These are phyloP conservation scores for Candida sojae DNA, from an alignment of 1,139 yeast species.

Conservation along the genomic window DNA sequence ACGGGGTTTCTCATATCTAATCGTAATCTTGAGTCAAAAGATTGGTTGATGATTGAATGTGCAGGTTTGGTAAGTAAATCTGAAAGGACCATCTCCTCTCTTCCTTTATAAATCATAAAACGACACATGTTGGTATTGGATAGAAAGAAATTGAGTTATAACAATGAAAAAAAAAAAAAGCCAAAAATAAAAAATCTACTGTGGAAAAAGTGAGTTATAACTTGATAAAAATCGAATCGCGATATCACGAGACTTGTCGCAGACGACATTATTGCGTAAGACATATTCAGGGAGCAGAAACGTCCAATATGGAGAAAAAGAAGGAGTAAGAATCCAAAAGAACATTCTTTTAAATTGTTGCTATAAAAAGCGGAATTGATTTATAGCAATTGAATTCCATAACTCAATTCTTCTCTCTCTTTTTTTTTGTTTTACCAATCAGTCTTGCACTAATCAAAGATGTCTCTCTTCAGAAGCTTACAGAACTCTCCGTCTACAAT, in stretches of 20 bases:
- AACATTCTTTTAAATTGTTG: background rate
- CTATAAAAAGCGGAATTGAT: background rate
- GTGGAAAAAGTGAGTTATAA: background rate
- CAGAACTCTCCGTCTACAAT: conserved; percentile 48
- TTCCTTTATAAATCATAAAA: conserved; percentile 52
- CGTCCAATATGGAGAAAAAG: background rate
- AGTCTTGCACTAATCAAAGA: background rate
- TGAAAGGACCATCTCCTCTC: conserved; percentile 80
- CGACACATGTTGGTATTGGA: conserved; percentile 38
- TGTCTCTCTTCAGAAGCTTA: conserved; percentile 39
- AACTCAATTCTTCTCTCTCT: too few relatives aligned
- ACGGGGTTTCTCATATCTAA: conserved; percentile 88
- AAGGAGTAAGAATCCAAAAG: background rate
- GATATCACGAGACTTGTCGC: conserved; percentile 2
- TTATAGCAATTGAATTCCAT: background rate
- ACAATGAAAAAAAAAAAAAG: background rate
- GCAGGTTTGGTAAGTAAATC: conserved; percentile 92
- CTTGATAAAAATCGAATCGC: too few relatives aligned
- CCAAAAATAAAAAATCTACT: background rate
- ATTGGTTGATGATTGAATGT: conserved; percentile 94
- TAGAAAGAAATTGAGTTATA: background rate
- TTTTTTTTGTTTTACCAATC: background rate
- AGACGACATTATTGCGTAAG: background rate
- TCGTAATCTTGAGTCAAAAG: conserved; percentile 86
- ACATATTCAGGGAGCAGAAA: background rate